phyloP scores from a whole-genome alignment of 163 green algal species.

The Smithsoniella earleae region DNA sequence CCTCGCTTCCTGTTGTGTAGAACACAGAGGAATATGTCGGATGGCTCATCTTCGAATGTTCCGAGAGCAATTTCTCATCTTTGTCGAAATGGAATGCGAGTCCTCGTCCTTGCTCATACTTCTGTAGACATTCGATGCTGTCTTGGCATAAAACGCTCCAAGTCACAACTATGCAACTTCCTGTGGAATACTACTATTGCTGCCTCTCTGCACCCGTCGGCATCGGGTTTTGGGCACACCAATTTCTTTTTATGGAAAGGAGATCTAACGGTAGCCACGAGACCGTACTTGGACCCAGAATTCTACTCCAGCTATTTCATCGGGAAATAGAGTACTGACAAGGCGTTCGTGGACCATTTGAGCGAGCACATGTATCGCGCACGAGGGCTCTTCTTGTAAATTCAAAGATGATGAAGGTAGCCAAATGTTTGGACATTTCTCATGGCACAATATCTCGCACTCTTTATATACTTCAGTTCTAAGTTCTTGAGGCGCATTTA shows the following conservation, averaged over 20 bases:
- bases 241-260: neutral
- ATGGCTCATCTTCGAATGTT: conserved; percentile 38
- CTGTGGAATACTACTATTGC: no score
- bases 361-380: no score
- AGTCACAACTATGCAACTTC: neutral
- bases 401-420: no score
- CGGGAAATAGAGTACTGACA: conserved; percentile 4
- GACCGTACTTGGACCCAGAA: conserved; percentile 45
- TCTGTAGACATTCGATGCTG: conserved; percentile 30
- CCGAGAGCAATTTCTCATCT: conserved; percentile 45
- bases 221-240: neutral
- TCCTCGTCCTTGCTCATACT: conserved; percentile 46
- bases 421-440: no score
- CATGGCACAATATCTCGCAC: no score
- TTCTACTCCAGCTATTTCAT: conserved; percentile 39
- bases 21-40: conserved; percentile 49
- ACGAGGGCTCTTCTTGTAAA: no score
- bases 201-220: neutral
- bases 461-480: no score
- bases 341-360: no score
- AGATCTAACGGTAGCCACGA: neutral
- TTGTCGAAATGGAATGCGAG: conserved; percentile 66
- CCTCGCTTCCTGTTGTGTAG: conserved; percentile 43
- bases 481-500: no score
- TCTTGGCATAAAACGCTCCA: neutral